Conservation (phyloP, 768 basidiomycete species). For the Crassisporium funariophilum region DNA sequence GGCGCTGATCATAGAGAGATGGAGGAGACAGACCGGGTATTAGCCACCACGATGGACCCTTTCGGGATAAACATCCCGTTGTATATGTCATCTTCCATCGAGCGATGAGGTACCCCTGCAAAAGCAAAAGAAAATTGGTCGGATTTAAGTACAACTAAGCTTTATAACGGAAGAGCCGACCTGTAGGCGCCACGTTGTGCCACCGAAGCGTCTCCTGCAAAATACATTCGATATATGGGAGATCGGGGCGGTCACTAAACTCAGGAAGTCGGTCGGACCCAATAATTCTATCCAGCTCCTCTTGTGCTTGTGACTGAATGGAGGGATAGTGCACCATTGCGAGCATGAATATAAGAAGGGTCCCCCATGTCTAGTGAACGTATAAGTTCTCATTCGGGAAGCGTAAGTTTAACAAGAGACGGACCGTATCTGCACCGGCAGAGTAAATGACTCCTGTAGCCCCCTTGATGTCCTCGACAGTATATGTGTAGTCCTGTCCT, state of each 20-base stretch:
- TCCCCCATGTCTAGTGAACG: too few relatives aligned
- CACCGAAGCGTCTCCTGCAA: conserved; percentile 32
- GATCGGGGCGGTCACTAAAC: conserved; percentile 22
- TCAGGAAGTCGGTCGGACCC: conserved; percentile 25
- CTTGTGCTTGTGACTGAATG: conserved; percentile 29
- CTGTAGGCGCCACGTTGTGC: conserved; percentile 18
- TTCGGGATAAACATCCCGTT: conserved; percentile 39
- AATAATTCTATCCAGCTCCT: conserved; percentile 30
- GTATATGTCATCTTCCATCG: conserved; percentile 28
- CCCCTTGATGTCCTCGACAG: conserved; percentile 22
- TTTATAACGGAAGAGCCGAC: too few relatives aligned
- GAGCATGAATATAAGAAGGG: conserved; percentile 25
- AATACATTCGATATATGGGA: conserved; percentile 30
- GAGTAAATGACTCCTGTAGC: conserved; percentile 33
- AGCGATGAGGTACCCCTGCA: conserved; percentile 29
- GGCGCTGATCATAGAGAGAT: neutral
- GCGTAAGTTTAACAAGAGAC: conserved; percentile 9
- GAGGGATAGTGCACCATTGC: conserved; percentile 32
- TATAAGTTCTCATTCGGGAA: too few relatives aligned
- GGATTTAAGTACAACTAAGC: too few relatives aligned
- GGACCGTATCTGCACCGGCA: conserved; percentile 41
- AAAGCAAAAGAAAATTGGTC: conserved; percentile 19
- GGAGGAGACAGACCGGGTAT: conserved; percentile 19
- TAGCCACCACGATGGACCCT: conserved; percentile 31
- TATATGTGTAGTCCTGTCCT: conserved; percentile 18